These are phyloP conservation scores for Maudiozyma serrabonitensis DNA, from an alignment of 805 yeast species.

Conservation along the genomic window DNA sequence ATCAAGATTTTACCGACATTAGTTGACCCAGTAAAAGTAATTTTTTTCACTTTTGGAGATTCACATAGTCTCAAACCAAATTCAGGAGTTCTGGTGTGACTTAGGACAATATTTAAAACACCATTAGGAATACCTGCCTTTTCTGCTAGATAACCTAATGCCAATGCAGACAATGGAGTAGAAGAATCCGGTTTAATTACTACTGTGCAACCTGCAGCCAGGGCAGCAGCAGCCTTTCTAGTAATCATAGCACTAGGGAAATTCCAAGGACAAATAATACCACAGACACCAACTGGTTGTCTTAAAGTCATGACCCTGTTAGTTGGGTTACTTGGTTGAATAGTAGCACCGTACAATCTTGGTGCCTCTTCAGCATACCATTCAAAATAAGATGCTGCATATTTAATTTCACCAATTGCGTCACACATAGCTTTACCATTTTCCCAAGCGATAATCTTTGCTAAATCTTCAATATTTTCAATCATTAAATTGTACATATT, in stretches of 20 bases:
- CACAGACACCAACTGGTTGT: constrained; percentile 58
- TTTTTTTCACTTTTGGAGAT: constrained; percentile 40
- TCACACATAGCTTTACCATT: constrained; percentile 50
- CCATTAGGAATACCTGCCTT: constrained; percentile 57
- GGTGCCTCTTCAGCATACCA: constrained; percentile 75
- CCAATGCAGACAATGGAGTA: constrained; percentile 53
- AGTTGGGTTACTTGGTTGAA: constrained; percentile 42
- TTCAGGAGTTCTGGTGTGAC: constrained; percentile 42
- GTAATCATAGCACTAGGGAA: constrained; percentile 63
- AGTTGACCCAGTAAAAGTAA: constrained; percentile 60
- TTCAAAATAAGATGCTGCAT: constrained; percentile 67
- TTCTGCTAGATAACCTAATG: constrained; percentile 44
- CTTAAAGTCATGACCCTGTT: constrained; percentile 45
- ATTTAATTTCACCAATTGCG: constrained; percentile 45
- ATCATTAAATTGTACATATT: constrained; percentile 41
- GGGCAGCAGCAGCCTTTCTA: constrained; percentile 54
- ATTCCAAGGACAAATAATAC: constrained; percentile 57
- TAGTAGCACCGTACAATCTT: constrained; percentile 45
- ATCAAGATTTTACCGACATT: constrained; percentile 50
- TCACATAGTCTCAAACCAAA: constrained; percentile 44
- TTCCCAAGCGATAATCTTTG: constrained; percentile 47
- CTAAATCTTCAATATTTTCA: constrained; percentile 49
- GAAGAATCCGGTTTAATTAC: constrained; percentile 53
- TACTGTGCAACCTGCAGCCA: constrained; percentile 57
- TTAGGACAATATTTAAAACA: constrained; percentile 41